Evolutionary conservation across 139 green algal species (phyloP).

Genomic region (Haematococcus lacustris): DNA sequence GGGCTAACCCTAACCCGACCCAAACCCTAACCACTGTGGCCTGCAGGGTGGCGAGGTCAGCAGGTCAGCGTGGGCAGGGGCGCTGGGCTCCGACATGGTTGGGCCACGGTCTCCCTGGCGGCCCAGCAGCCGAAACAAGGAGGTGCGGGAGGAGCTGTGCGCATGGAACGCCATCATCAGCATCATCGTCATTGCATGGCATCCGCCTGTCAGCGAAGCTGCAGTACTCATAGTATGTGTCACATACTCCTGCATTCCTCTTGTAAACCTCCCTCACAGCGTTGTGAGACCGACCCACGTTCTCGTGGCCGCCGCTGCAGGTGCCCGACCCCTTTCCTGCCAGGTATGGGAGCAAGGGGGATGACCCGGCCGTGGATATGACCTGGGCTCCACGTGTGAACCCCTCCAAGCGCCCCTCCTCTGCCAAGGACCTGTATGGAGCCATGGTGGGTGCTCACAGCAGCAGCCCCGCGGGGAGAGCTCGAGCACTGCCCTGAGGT

Average conservation of each 20-base stretch:
- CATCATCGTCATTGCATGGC: no score
- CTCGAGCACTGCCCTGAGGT: not conserved
- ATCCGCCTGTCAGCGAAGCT: no score
- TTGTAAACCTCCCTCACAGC: not conserved
- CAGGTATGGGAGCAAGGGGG: constrained; percentile 15
- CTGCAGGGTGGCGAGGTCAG: no score
- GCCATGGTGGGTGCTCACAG: constrained; percentile 11
- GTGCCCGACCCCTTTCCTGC: constrained; percentile 15
- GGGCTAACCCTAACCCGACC: no score
- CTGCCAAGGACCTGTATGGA: constrained; percentile 16
- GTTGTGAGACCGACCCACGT: not conserved
- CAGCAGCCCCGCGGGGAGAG: not conserved
- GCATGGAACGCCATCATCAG: no score
- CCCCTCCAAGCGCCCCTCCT: not conserved
- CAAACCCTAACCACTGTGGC: no score
- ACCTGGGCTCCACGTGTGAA: constrained; percentile 6
- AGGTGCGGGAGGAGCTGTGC: no score
- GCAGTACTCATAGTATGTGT: no score
- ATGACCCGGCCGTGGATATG: constrained; percentile 12
- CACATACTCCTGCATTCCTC: not conserved
- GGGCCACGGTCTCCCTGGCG: no score
- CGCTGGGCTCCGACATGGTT: no score
- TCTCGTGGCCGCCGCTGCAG: constrained; percentile 16
- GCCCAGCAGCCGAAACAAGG: no score
- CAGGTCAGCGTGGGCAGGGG: no score